phyloP scores from a whole-genome alignment of 1,284 basidiomycete species.

The Ustilago tritici region DNA sequence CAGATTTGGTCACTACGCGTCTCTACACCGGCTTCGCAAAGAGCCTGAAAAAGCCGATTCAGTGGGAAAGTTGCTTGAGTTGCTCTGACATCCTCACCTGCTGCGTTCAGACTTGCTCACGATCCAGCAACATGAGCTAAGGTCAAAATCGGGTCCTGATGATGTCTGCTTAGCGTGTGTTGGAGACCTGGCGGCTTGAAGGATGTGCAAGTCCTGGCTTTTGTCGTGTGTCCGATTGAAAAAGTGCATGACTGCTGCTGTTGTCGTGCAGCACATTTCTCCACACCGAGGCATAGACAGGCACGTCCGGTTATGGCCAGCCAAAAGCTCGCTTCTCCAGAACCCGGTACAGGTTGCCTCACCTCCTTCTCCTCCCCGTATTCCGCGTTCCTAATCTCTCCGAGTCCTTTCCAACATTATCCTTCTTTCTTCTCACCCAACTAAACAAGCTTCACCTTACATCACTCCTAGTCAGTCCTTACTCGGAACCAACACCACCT shows the following conservation, averaged over 20 bases:
- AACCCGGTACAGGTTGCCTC: not conserved
- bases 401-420: not conserved
- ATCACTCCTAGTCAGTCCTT: slow-evolving; percentile 13
- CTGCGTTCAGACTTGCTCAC: not conserved
- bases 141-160: not conserved
- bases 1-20: slow-evolving; percentile 28
- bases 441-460: not conserved
- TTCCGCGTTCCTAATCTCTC: slow-evolving; percentile 14
- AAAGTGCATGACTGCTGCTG: not conserved
- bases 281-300: slow-evolving; percentile 8
- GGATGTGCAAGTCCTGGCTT: too few species aligned
- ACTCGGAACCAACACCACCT: slow-evolving; percentile 5
- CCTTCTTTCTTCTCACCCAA: not conserved
- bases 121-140: not conserved
- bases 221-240: not conserved
- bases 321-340: slow-evolving; percentile 6
- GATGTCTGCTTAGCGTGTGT: not conserved
- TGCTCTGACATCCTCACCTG: not conserved
- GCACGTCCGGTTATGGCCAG: slow-evolving; percentile 13
- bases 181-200: not conserved
- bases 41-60: slow-evolving; percentile 44
- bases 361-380: slow-evolving; percentile 2
- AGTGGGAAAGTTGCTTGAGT: not conserved
- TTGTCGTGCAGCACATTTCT: slow-evolving; percentile 5
- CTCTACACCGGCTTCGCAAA: slow-evolving; percentile 21